Evolutionary conservation across 495 filamentous ascomycete genomes (phyloP), one percentile per base, ranked within the genome.

Genomic region (Bacidia rubella): DNA sequence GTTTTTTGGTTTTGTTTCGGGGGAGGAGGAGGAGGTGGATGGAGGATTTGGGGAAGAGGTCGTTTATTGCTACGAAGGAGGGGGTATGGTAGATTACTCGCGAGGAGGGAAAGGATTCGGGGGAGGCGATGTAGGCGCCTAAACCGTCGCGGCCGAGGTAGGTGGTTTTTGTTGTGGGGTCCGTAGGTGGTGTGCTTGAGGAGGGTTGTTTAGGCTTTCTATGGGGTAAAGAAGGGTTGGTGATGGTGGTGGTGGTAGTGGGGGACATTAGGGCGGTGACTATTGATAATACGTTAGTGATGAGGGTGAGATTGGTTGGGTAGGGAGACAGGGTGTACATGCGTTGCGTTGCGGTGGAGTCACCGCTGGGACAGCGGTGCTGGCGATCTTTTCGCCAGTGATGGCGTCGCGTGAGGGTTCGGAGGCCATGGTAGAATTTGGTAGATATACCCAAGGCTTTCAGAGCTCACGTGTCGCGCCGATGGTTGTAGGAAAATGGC

Each of bases 1-100:
- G 63, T 54, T 71, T 77, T 60, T 81, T 81, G 1, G 69, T 56
- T 0, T 71, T 65, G 39, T 85, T 77, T 21, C 90, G 84, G 10
- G 29, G 87, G 2, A 98, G 77, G 10, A 98, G 78, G 12, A 98
- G 86, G 0, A 87, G 70, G 66, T 98, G 92, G 5, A 96, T 68
- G 11, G 75, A 78, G 20, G 87, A 79, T 65, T 97, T 96, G 3
- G 90, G 88, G 63, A 78, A 98, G 47, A 76, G 64, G 65, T 98
- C 92, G 40, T 83, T 70, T 67, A 96, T 87, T 15, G 78, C 77
- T 40, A 96, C 90, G 54, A 85, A 93, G 54, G 81, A 66, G 5
- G 71, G 66, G 57, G 81, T 78, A 66, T 84, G 68, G 63, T 78
- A 83, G 45, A 96, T 73, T 1, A 96, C 82, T 0, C 71, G 65